Percentiles rank a stretch among this genome's conserved stretches.
Evolutionary conservation across 78 protist genomes (phyloP).

Genomic region (Guillardia theta): DNA sequence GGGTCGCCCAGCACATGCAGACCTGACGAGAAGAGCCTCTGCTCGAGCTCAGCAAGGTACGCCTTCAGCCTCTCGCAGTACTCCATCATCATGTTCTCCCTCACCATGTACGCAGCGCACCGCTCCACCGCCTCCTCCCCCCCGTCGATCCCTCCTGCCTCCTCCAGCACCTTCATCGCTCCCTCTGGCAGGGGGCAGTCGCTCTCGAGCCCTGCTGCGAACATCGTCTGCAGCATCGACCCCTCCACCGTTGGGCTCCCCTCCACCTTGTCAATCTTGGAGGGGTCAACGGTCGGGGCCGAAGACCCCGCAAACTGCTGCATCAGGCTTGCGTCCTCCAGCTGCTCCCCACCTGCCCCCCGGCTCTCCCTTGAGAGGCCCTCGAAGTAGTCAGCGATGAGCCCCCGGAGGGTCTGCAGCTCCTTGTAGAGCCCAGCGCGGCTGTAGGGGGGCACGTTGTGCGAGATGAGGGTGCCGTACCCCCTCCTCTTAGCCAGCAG

Average conservation of each 20-base stretch:
- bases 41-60: constrained; percentile 20
- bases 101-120: not conserved
- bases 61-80: not conserved
- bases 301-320: not conserved
- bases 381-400: not conserved
- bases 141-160: not conserved
- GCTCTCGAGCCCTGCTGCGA: not conserved
- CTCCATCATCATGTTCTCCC: not conserved
- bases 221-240: constrained; percentile 30
- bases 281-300: not conserved
- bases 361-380: not conserved
- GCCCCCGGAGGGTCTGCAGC: constrained; percentile 15
- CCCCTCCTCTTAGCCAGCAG: constrained; percentile 40
- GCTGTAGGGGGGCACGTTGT: constrained; percentile 33
- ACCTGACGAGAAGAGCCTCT: constrained; percentile 19
- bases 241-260: constrained; percentile 10
- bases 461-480: constrained; percentile 24
- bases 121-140: constrained; percentile 26
- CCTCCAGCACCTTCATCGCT: not conserved
- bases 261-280: not conserved
- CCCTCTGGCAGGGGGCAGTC: constrained; percentile 34
- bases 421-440: constrained; percentile 47
- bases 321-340: not conserved
- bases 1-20: not conserved
- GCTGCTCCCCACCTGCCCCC: not conserved